Percentiles rank a stretch among this genome's conserved stretches.
Conservation (phyloP, 2,329 filamentous ascomycete species). For the Sporothrix inflata region DNA sequence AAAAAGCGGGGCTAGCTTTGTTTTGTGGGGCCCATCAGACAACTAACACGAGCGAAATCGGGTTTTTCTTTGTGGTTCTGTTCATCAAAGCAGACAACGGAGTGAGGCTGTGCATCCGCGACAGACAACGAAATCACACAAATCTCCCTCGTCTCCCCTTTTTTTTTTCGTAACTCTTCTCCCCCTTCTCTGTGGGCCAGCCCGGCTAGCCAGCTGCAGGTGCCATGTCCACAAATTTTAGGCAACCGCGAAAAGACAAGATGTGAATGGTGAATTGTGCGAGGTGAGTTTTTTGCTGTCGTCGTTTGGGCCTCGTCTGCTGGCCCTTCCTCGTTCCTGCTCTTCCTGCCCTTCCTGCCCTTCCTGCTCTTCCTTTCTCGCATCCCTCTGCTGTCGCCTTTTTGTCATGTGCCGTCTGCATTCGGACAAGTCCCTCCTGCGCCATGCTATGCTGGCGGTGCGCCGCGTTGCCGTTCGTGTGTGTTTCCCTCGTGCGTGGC, state of each 20-base stretch:
- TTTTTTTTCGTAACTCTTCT: not conserved
- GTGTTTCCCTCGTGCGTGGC: not conserved
- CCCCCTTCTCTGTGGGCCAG: not conserved
- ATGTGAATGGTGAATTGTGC: slow-evolving; percentile 12
- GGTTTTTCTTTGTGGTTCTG: slow-evolving; percentile 9
- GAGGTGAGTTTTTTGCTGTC: not conserved
- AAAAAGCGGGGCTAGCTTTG: slow-evolving; percentile 12
- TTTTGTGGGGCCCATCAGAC: slow-evolving; percentile 1
- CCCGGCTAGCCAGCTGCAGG: slow-evolving; percentile 3
- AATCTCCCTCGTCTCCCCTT: slow-evolving; percentile 7
- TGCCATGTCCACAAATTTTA: slow-evolving; percentile 21
- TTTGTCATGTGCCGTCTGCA: not conserved
- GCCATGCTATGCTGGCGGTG: slow-evolving; percentile 3
- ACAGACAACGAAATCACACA: slow-evolving; percentile 14
- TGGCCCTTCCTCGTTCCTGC: not conserved
- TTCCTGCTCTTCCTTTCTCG: not conserved
- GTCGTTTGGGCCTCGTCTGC: not conserved
- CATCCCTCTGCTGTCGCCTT: slow-evolving; percentile 18
- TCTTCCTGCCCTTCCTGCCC: not conserved
- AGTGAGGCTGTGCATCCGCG: slow-evolving; percentile 22
- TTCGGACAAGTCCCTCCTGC: slow-evolving; percentile 13
- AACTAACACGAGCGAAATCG: slow-evolving; percentile 20
- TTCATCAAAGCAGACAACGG: slow-evolving; percentile 16
- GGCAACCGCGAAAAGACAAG: slow-evolving; percentile 12
- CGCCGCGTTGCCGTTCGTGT: slow-evolving; percentile 13